A percentile compares a stretch with the other conserved stretches of the same genome.
phyloP scores from a whole-genome alignment of 2,329 filamentous ascomycete species.

The Penicillium sp. region DNA sequence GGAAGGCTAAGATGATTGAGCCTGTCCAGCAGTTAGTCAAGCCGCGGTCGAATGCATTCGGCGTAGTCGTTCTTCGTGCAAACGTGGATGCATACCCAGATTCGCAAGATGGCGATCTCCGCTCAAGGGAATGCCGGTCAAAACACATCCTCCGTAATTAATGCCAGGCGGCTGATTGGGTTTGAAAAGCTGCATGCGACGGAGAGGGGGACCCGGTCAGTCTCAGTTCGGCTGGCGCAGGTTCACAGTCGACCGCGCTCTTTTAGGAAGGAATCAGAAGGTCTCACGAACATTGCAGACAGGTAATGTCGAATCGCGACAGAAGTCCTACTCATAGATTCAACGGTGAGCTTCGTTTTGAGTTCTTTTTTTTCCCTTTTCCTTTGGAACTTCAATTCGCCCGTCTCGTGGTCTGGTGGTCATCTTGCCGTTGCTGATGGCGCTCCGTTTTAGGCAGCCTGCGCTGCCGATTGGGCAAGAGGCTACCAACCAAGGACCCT shows the following conservation, averaged over 20 bases:
- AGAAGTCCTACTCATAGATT: conserved; percentile 59
- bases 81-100: conserved; percentile 55
- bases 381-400: background rate
- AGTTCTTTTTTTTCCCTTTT: background rate
- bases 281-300: conserved; percentile 69
- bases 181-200: conserved; percentile 54
- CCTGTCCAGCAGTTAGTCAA: conserved; percentile 45
- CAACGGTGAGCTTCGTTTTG: conserved; percentile 17
- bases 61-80: conserved; percentile 10
- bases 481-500: conserved; percentile 1
- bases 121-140: conserved; percentile 69
- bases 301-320: conserved; percentile 74
- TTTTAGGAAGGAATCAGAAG: background rate
- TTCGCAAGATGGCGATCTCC: conserved; percentile 67
- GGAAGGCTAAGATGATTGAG: conserved; percentile 75
- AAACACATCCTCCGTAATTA: conserved; percentile 64
- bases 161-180: conserved; percentile 53
- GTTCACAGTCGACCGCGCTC: background rate
- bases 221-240: background rate
- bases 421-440: background rate
- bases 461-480: conserved; percentile 1
- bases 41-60: background rate
- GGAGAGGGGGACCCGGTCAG: conserved; percentile 3
- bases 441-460: background rate
- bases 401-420: no score